These are phyloP conservation scores for Ogataea neopini DNA, from an alignment of 805 yeast species.

Conservation along the genomic window DNA sequence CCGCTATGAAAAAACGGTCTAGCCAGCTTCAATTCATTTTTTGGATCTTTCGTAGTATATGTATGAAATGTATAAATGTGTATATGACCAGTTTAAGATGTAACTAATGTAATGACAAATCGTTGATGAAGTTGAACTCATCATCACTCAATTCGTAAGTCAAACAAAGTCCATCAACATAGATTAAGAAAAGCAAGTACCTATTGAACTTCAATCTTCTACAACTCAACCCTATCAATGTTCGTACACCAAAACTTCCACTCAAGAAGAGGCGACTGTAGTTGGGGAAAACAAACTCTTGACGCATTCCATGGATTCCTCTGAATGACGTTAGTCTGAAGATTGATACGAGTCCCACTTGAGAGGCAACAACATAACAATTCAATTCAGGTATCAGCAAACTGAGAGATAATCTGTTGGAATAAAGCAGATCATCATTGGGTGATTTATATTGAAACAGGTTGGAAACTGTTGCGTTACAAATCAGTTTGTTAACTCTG, in stretches of 20 bases:
- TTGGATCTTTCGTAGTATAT: background rate
- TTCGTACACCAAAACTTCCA: conserved; percentile 24
- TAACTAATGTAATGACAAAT: conserved; percentile 4
- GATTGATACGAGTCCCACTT: conserved; percentile 43
- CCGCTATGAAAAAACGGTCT: too few species aligned
- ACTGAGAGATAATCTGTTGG: conserved; percentile 33
- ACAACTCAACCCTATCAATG: conserved; percentile 28
- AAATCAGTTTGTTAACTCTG: conserved; percentile 45
- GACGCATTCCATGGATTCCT: conserved; percentile 43
- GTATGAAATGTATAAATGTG: background rate
- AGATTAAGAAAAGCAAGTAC: conserved; percentile 24
- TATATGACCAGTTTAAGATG: background rate
- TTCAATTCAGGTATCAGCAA: conserved; percentile 41
- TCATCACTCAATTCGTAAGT: conserved; percentile 24
- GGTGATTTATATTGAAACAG: conserved; percentile 40
- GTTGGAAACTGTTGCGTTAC: conserved; percentile 47
- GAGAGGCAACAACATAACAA: conserved; percentile 44
- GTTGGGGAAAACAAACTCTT: conserved; percentile 45
- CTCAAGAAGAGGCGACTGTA: conserved; percentile 23
- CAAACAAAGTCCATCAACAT: conserved; percentile 30
- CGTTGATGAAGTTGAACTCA: conserved; percentile 1
- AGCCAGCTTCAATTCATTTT: too few species aligned
- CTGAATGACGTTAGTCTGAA: conserved; percentile 44
- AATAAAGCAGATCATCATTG: conserved; percentile 36
- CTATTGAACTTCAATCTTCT: conserved; percentile 12